These are phyloP conservation scores for Bjerkandera adusta DNA, from an alignment of 1,284 basidiomycete genomes.

Conservation along the genomic window DNA sequence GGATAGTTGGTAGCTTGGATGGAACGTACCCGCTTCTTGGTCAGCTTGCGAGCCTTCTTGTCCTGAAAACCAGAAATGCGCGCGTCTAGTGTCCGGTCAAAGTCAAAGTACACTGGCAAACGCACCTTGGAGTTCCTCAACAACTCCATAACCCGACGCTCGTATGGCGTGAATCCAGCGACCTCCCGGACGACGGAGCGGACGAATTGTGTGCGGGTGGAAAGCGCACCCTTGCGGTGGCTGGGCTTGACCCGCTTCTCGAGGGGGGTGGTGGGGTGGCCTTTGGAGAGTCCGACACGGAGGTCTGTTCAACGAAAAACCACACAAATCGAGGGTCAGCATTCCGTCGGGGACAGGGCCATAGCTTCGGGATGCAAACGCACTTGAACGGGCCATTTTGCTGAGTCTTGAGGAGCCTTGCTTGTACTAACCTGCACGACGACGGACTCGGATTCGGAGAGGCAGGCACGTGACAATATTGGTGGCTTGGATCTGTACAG, in stretches of 20 bases:
- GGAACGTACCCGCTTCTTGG: constrained; percentile 90
- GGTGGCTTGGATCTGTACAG: constrained; percentile 47
- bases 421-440: constrained; percentile 23
- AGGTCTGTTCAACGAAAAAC: constrained; percentile 59
- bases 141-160: constrained; percentile 98
- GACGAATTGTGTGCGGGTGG: constrained; percentile 88
- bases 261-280: constrained; percentile 90
- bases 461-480: constrained; percentile 23
- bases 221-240: constrained; percentile 90
- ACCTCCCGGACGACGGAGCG: constrained; percentile 92
- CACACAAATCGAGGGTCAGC: constrained; percentile 8
- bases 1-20: neutral
- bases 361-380: constrained; percentile 20
- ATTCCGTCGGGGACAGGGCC: constrained; percentile 1
- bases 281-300: constrained; percentile 89
- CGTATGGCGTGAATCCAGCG: constrained; percentile 97
- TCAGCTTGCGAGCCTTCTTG: constrained; percentile 97
- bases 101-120: constrained; percentile 12
- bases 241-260: constrained; percentile 79
- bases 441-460: constrained; percentile 15
- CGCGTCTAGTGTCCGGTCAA: neutral
- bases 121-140: constrained; percentile 97
- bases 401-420: constrained; percentile 56
- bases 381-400: constrained; percentile 74
- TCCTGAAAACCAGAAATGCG: constrained; percentile 50